Base-by-base conservation (phyloP, 352 stramenopile species). In the Paralagenidium karlingii region DNA sequence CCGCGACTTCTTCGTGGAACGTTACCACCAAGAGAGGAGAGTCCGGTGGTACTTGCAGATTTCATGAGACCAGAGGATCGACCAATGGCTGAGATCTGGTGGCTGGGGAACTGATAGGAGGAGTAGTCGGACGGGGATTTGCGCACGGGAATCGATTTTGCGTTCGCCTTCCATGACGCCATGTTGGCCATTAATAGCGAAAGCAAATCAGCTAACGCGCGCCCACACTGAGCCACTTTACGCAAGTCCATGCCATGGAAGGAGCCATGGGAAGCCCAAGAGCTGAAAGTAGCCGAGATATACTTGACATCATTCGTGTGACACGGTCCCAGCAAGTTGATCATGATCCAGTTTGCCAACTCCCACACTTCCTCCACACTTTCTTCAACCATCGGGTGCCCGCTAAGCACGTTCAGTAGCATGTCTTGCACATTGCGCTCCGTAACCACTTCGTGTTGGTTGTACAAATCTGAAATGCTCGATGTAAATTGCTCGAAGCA, bases 351-450 rank as follows among this genome's bases (percentile, higher is more conserved):
- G 13, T 84, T 89, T 9, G 85, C 78, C 21, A 99, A 75, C 48
- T 99, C 95, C 90, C 94, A 98, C 29, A 98, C 90, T 55, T 99
- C 94, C 51, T 94, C 89, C 6, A 98, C 74, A 9, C 94, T 85
- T 34, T 95, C 84, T 54, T 91, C 74, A 15, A 91, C 55, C 74
- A 93, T 93, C 15, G 73, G 65, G 31, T 63, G 70, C 10, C 84
- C 74, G 21, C 66, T 64, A 0, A 93, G 63, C 33, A 90, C 43
- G 27, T 93, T 68, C 15, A 91, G 55, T n/a, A 91, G 45, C 37
- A 82, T 83, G 49, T 91, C 77, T 48, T 91, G 77, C 4, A 91
- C 40, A 8, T 73, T 53, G 21, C 77, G 68, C 43, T 91, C 77
- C 13, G 63, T 70, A 1, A 88, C 65, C 3, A 70, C 61, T 15